Base-by-base conservation (phyloP, 2,329 filamentous ascomycete species). In the Penicillium sp. region DNA sequence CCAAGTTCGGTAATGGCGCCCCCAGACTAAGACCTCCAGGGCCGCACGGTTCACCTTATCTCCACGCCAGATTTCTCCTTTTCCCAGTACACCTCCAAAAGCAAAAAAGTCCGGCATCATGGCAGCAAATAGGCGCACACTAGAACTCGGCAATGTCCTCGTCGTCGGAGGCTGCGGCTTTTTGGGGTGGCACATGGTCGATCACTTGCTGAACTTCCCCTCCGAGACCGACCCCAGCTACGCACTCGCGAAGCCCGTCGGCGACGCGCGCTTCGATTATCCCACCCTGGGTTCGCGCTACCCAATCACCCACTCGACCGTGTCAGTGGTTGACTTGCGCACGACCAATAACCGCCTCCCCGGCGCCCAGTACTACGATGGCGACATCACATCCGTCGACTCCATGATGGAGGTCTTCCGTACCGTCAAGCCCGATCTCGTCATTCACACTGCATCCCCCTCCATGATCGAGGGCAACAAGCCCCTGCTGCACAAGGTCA, bases 401-500 rank as follows among this genome's bases (percentile, higher is more conserved):
- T 81, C 80, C 57, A 80, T 94, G 59, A 71, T 83, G 39, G 77
- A 81, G 36, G 76, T 91, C 43, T 86, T 97, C 65, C 73, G 81
- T 31, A 79, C 85, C 59, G 80, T 86, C 51, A 83, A 83, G 65
- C 92, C 93, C 18, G 86, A 92, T 69, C 84, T 95, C 13, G 91
- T 99, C 48, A 88, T 97, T 67, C 93, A 99, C 75, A 96, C 92
- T 2, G 94, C 93, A 18, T 90, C 87, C 32, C 90, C 90, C 67
- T 79, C 71, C 75, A 77, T 67, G 74, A 82, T 67, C 74, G 81
- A 65, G 8, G 73, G 71, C 14, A 73, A 75, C 51, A 80, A 87
- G 60, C 81, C 83, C 16, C 75, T 90, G 34, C 88, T 94, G 71
- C 84, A 85, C 66, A 87, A 86, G 71, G 89, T 97, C 70, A 99